Percentiles rank a stretch among this genome's conserved stretches.
These are phyloP conservation scores for Claviceps cyperi DNA, from an alignment of 2,329 filamentous ascomycete genomes.

Conservation along the genomic window DNA sequence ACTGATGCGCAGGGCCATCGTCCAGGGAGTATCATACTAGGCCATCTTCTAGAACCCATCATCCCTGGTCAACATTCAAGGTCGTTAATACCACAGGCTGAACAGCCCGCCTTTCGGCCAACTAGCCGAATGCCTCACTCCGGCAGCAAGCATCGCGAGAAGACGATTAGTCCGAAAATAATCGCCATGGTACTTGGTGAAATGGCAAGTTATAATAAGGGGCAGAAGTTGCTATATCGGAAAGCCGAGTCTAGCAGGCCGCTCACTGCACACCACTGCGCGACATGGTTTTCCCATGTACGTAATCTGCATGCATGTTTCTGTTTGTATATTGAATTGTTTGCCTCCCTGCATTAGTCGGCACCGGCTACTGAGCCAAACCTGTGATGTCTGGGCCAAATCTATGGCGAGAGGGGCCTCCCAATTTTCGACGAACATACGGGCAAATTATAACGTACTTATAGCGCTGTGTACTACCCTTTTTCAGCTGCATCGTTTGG, in stretches of 20 bases:
- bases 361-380: not conserved
- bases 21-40: not conserved
- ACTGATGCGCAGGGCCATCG: not conserved
- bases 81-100: not conserved
- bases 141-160: not conserved
- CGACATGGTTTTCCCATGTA: not conserved
- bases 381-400: not conserved
- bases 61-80: not conserved
- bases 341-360: not conserved
- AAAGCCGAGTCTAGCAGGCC: not conserved
- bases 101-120: not conserved
- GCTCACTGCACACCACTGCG: not conserved
- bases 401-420: too few species aligned
- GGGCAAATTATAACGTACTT: too few species aligned
- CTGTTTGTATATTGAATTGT: not conserved
- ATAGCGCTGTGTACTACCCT: too few species aligned
- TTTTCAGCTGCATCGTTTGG: too few species aligned
- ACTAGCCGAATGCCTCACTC: not conserved
- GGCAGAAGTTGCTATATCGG: not conserved
- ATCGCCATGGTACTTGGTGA: not conserved
- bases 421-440: too few species aligned
- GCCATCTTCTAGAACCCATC: not conserved
- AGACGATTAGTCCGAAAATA: not conserved
- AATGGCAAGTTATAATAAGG: not conserved
- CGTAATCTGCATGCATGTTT: not conserved